Percentiles rank a stretch among this genome's conserved stretches.
Evolutionary conservation across 2,329 filamentous ascomycete genomes (phyloP).

Genomic region (Gnomoniopsis sp.): DNA sequence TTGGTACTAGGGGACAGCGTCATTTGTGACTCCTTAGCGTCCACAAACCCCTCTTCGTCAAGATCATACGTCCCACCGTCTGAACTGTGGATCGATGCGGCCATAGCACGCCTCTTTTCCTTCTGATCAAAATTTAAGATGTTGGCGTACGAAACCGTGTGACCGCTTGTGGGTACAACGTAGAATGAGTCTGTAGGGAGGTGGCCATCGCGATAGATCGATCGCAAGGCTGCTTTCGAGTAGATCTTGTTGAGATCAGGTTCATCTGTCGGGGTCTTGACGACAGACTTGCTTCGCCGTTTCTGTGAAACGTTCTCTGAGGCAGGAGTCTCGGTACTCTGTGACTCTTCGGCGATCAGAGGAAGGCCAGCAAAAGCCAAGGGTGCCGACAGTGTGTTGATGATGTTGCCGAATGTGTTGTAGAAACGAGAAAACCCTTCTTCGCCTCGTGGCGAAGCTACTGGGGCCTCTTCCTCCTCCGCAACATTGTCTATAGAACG

Average conservation of each 20-base stretch:
- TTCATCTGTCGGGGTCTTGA: conserved; percentile 40
- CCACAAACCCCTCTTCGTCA: conserved; percentile 83
- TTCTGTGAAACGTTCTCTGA: conserved; percentile 24
- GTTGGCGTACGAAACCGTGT: conserved; percentile 88
- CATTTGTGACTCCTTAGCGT: conserved; percentile 68
- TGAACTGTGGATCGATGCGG: conserved; percentile 42
- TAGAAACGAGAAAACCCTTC: conserved; percentile 91
- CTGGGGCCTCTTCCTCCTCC: conserved; percentile 26
- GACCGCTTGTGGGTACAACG: conserved; percentile 86
- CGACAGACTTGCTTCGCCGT: conserved; percentile 22
- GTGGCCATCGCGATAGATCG: conserved; percentile 67
- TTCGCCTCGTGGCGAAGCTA: conserved; percentile 42
- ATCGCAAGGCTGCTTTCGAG: conserved; percentile 78
- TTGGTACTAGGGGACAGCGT: conserved; percentile 39
- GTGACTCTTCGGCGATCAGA: conserved; percentile 54
- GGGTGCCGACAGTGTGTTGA: conserved; percentile 84
- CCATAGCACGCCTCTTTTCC: conserved; percentile 55
- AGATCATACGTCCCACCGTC: conserved; percentile 49
- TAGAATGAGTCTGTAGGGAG: conserved; percentile 79
- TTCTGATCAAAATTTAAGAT: conserved; percentile 73
- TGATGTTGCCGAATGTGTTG: conserved; percentile 81
- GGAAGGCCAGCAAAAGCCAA: conserved; percentile 91
- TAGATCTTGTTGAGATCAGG: conserved; percentile 82
- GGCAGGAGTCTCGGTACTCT: conserved; percentile 26
- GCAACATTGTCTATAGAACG: conserved; percentile 22